Evolutionary conservation across 768 basidiomycete genomes (phyloP).

Genomic region (Rhodosporidiobolus sp.): DNA sequence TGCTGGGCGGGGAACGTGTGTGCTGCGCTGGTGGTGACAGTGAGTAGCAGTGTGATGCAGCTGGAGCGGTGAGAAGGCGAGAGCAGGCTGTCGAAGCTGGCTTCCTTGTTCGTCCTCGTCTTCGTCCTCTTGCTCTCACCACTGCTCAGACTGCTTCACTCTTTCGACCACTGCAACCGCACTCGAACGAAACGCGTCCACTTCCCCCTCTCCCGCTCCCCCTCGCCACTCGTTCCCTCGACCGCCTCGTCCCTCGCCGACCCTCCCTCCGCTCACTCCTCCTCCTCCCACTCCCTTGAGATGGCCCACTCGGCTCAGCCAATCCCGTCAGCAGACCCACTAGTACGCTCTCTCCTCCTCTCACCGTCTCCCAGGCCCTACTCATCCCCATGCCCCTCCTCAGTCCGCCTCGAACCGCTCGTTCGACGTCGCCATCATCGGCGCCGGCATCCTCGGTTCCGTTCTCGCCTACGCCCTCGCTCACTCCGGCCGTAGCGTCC

Average conservation of each 20-base stretch:
- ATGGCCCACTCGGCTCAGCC: neutral
- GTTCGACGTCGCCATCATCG: constrained; percentile 68
- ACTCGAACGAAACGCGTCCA: no score
- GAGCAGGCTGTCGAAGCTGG: no score
- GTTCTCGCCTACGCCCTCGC: constrained; percentile 77
- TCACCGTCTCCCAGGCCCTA: fast-evolving
- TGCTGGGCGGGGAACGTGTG: no score
- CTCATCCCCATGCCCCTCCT: neutral
- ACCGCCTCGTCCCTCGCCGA: no score
- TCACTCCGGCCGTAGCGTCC: constrained; percentile 66
- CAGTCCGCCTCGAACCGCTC: constrained; percentile 14
- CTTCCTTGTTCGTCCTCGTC: no score
- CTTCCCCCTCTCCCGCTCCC: no score
- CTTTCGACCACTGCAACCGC: no score
- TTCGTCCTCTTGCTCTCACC: no score
- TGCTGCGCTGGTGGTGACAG: no score
- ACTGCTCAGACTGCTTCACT: no score
- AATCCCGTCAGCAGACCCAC: constrained; percentile 10
- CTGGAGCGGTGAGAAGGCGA: no score
- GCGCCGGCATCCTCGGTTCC: constrained; percentile 84
- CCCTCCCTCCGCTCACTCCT: neutral
- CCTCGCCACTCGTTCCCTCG: neutral
- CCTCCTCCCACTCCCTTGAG: neutral
- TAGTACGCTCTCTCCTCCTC: neutral
- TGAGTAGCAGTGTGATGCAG: no score